Base-by-base conservation (phyloP, 768 basidiomycete species). In the Sutorius australiensis region DNA sequence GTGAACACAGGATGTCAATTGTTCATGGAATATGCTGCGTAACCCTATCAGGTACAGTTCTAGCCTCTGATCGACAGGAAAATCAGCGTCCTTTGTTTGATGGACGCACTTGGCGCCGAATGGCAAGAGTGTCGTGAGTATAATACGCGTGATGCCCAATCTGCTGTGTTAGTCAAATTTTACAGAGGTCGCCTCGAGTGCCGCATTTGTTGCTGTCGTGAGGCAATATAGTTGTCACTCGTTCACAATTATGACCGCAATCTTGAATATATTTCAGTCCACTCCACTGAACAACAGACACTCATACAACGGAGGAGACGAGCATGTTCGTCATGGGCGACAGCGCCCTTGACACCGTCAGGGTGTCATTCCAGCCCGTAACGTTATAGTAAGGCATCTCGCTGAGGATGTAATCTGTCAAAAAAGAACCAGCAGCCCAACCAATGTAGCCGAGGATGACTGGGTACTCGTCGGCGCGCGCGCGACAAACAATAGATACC, bases 341-440 rank as follows among this genome's bases (percentile, higher is more conserved):
- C 39, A 64, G 37, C 1, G 50, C 53, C 54, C 73, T 74, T 65
- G 78, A 78, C 17, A 72, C 53, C 13, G 59, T 57, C 57, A 68
- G 45, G 1, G 73, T 61, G 27, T 78, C 76, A 27, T 65, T 40
- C 67, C 71, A 81, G 40, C 60, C 62, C 6, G 68, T 61, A 48
- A 62, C 64, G 21, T 48, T 61, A 7, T 65, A 51, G 36, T 46
- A 59, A 0, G 76, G 76, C 2, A 59, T 64, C 59, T 75, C 61
- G 24, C 66, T 60, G 21, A 77, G 67, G 17, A 62, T 59, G 52
- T 77, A 75, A 50, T 50, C 51, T 0, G 68, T 59, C 52, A 61
- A 64, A 61, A 84, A 83, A 50, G 75, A 74, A n/a, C 82, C 82
- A n/a, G 81, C 82, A 24, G 77, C 70, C 82, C 82, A 84, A 27